Evolutionary conservation across 441 rosid genomes (phyloP).

Genomic region (Eruca vesicaria): DNA sequence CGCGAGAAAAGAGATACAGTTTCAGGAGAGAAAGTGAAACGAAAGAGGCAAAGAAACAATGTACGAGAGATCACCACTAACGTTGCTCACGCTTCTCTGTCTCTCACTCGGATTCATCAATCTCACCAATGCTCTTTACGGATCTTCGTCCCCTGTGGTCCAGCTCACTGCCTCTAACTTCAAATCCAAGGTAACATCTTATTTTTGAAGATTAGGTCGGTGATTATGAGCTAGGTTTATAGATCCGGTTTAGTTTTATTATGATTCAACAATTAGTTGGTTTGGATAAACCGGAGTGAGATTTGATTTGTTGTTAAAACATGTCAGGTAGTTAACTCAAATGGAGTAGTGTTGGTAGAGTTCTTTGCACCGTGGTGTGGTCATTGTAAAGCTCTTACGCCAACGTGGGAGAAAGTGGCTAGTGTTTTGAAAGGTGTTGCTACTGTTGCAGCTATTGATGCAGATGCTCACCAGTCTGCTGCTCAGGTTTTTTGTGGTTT

Average conservation of each 20-base stretch:
- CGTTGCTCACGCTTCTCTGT: slow-evolving; percentile 34
- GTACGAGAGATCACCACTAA: slow-evolving; percentile 41
- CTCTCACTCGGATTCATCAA: slow-evolving; percentile 35
- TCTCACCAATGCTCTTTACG: slow-evolving; percentile 63
- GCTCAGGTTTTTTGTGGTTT: slow-evolving; percentile 74
- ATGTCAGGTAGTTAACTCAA: slow-evolving; percentile 75
- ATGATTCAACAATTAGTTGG: background rate
- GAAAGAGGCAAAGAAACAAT: slow-evolving; percentile 22
- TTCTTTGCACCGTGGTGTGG: slow-evolving; percentile 99
- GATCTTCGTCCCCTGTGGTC: slow-evolving; percentile 86
- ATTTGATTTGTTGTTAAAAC: slow-evolving; percentile 12
- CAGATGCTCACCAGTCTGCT: slow-evolving; percentile 89
- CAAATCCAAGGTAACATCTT: slow-evolving; percentile 76
- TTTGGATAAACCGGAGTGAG: slow-evolving; percentile 10
- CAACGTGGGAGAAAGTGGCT: slow-evolving; percentile 96
- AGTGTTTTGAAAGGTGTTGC: slow-evolving; percentile 83
- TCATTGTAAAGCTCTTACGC: slow-evolving; percentile 89
- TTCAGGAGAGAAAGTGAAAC: slow-evolving; percentile 32
- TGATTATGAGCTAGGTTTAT: slow-evolving; percentile 6
- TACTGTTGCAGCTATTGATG: slow-evolving; percentile 96
- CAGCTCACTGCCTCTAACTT: slow-evolving; percentile 97
- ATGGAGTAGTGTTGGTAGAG: slow-evolving; percentile 88
- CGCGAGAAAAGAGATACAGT: slow-evolving; percentile 2
- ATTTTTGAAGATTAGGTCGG: slow-evolving; percentile 4
- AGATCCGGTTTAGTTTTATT: slow-evolving; percentile 9